Base-by-base conservation (phyloP, 2,329 filamentous ascomycete genomes). In the Aspergillus novoparasiticus region DNA sequence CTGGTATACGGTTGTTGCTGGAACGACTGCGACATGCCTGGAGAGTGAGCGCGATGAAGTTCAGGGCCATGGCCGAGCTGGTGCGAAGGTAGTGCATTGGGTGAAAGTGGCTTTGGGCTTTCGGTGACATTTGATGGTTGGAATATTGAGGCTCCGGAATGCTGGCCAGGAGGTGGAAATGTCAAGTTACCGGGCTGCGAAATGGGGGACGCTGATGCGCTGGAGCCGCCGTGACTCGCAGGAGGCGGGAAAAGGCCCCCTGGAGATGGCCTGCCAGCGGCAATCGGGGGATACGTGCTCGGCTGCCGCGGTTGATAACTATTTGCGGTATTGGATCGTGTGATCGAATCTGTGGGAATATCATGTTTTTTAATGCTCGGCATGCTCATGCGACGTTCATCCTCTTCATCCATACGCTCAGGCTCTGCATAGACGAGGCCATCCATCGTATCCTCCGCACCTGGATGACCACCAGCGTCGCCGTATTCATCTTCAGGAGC, bases 261-360 rank as follows among this genome's bases (percentile, higher is more conserved):
- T 51, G 83, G 76, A 28, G 79, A 74, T 21, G 79, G 83, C 77
- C 74, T 86, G 75, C 66, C 83, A 74, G 66, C 85, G 58, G 83
- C 87, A 63, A 90, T 84, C 26, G 90, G 90, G 63, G 91, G 91
- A 77, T 94, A 94, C n/a, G 92, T 94, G 76, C 84, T 90, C 19
- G 85, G 85, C 65, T 87, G 84, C 69, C 90, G 90, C 66, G 89
- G 85, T 74, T 92, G 90, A 46, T 86, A 81, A 67, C 81, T 77
- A 71, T 75, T 77, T 69, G 74, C 62, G 36, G 74, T 74, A 69
- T 73, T 78, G 57, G 73, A 75, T 54, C 69, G 75, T 59, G 81
- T 80, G 68, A 80, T 80, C 75, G 78, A 81, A 76, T 80, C 89
- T 80, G 77, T 81, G 68, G 78, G 83, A 71, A 76, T 82, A 60